Base-by-base conservation (phyloP, 1,139 yeast species). In the Yamadazyma triangularis region DNA sequence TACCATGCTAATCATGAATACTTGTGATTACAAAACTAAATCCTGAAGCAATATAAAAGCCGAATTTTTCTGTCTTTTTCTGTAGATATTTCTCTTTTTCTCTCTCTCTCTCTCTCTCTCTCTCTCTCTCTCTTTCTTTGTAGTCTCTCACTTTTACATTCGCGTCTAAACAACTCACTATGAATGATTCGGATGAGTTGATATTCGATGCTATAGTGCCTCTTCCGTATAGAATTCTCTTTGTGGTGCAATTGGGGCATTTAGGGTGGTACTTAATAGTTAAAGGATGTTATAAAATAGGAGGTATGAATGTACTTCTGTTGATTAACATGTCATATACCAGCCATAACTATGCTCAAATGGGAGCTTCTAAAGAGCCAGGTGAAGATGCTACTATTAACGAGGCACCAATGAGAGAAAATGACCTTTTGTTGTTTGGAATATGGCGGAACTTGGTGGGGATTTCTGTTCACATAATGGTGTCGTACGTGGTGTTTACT, bases 301-400 rank as follows among this genome's bases (percentile, higher is more conserved):
- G 40, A 15, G 25, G 33, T 6, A 46, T 68, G 39, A 68, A 64
- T 43, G 54, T 67, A 12, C 44, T 64, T 16, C 60, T 61, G 22
- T 46, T 67, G 7, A 47, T 68, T 23, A 55, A 59, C 35, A 46
- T 68, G 22, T 64, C 72, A 9, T 68, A 66, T 36, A 51, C 62
- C 2, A 41, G 56, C 6, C 70, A 65, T 35, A 64, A 60, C 34
- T 67, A 67, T 40, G 38, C 56, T 3, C 58, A 45, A 36, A 39
- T 60, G 27, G 62, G 51, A 22, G 40, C 31, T 7, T 18, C 33
- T 5, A 40, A 50, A 0, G 42, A 51, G 8, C 44, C 53, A 2
- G 73, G 73, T 0, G 70, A 64, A 33, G 51, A 44, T 42, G 57
- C 59, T 4, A 54, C 71, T 2, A 47, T 53, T 2, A 32, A 53